Conservation (phyloP, 192 early-diverging fungal genomes). For the Rhizophagus prolifer region DNA sequence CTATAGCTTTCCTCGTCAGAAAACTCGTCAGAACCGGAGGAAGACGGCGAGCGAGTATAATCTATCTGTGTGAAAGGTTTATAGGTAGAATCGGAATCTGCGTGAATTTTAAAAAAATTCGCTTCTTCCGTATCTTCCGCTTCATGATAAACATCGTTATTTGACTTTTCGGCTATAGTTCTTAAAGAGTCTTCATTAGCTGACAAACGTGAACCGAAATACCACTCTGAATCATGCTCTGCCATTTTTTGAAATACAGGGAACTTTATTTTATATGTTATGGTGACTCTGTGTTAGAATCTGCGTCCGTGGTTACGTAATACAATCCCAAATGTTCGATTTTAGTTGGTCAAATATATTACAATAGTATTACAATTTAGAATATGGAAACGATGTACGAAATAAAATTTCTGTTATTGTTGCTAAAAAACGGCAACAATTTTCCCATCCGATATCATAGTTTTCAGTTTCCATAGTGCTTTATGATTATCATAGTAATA, state of each 20-base stretch:
- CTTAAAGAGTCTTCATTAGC: background rate
- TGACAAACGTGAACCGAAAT: background rate
- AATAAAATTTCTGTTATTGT: too few species aligned
- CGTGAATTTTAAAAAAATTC: background rate
- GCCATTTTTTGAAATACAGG: background rate
- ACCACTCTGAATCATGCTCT: constrained; percentile 6
- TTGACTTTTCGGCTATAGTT: background rate
- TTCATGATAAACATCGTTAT: background rate
- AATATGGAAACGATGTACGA: too few species aligned
- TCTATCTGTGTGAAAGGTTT: background rate
- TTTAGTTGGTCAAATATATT: too few species aligned
- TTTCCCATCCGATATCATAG: too few species aligned
- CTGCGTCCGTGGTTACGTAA: background rate
- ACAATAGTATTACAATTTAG: too few species aligned
- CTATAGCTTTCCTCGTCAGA: background rate
- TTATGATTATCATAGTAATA: too few species aligned
- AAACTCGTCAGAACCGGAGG: background rate
- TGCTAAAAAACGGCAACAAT: too few species aligned
- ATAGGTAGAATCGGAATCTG: background rate
- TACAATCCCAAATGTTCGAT: background rate
- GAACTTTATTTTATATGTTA: background rate
- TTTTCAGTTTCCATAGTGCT: too few species aligned
- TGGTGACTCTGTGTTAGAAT: background rate
- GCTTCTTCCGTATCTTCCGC: background rate
- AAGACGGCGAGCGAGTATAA: background rate